phyloP scores from a whole-genome alignment of 2,329 filamentous ascomycete genomes.

The Pyrenophora tritici-repentis region DNA sequence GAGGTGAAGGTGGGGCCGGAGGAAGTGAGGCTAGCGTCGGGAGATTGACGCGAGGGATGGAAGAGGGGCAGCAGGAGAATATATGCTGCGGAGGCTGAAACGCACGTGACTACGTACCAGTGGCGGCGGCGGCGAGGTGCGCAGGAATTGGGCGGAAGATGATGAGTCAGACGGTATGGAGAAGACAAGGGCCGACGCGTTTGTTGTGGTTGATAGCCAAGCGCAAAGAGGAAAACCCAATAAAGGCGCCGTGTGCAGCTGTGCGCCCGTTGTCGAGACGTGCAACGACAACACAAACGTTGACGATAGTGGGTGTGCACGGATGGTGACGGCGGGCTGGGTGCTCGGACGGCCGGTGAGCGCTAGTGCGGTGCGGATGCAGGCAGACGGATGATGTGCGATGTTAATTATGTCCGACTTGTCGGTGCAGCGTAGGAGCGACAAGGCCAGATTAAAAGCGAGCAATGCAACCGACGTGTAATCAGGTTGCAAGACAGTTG shows the following conservation, averaged over 20 bases:
- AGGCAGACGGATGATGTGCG: constrained; percentile 25
- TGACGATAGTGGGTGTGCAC: constrained; percentile 23
- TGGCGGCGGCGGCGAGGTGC: constrained; percentile 34
- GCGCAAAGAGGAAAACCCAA: constrained; percentile 23
- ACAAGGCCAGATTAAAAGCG: background rate
- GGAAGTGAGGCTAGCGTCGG: constrained; percentile 26
- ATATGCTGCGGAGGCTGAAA: constrained; percentile 38
- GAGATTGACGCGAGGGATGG: constrained; percentile 12
- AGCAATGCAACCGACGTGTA: background rate
- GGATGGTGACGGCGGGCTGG: constrained; percentile 25
- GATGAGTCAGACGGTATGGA: constrained; percentile 35
- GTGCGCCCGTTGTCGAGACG: constrained; percentile 11
- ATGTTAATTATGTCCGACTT: constrained; percentile 11
- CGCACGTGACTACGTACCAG: constrained; percentile 43
- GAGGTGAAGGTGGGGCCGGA: constrained; percentile 17
- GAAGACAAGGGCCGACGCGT: constrained; percentile 27
- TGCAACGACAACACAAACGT: constrained; percentile 30
- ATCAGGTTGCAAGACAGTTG: background rate
- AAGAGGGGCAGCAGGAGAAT: constrained; percentile 29
- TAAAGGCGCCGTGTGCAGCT: constrained; percentile 25
- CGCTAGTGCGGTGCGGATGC: constrained; percentile 29
- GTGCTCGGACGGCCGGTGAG: constrained; percentile 22
- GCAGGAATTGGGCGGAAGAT: constrained; percentile 17
- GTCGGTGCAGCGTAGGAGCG: constrained; percentile 11
- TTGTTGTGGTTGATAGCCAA: constrained; percentile 23